These are phyloP conservation scores for Meredithiella fracta DNA, from an alignment of 2,329 filamentous ascomycete species.

Conservation along the genomic window DNA sequence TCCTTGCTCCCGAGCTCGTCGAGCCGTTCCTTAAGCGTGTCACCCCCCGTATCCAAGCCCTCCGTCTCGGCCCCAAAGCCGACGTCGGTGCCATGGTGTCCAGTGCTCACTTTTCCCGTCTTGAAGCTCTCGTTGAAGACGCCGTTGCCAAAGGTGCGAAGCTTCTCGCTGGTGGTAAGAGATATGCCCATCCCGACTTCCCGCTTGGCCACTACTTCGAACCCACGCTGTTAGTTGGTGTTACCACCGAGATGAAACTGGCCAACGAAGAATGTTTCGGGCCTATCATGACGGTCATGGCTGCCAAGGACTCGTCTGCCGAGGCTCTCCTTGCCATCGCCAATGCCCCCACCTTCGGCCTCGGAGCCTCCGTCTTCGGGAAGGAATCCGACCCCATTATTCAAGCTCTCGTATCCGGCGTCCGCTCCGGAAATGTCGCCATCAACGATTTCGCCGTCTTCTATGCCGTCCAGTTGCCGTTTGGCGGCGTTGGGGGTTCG, in stretches of 20 bases:
- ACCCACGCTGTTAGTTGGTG: constrained; percentile 81
- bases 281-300: constrained; percentile 76
- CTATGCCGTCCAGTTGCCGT: constrained; percentile 88
- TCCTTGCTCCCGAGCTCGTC: constrained; percentile 65
- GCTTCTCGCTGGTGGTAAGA: constrained; percentile 63
- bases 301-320: constrained; percentile 42
- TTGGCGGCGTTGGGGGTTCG: constrained; percentile 77
- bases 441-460: constrained; percentile 91
- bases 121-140: constrained; percentile 61
- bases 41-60: constrained; percentile 51
- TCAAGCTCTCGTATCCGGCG: constrained; percentile 43
- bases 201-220: constrained; percentile 78
- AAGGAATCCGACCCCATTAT: constrained; percentile 43
- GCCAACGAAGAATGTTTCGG: constrained; percentile 87
- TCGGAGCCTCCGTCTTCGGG: constrained; percentile 81
- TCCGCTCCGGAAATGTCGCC: constrained; percentile 78
- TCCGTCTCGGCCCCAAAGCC: constrained; percentile 60
- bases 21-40: constrained; percentile 53
- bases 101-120: constrained; percentile 51
- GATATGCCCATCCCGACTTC: constrained; percentile 54
- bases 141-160: constrained; percentile 66
- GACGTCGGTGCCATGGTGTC: constrained; percentile 90
- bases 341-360: constrained; percentile 70
- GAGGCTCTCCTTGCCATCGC: constrained; percentile 56
- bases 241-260: constrained; percentile 70